Base-by-base conservation (phyloP, 139 green algal genomes). In the Chlamydomonas sp. region DNA sequence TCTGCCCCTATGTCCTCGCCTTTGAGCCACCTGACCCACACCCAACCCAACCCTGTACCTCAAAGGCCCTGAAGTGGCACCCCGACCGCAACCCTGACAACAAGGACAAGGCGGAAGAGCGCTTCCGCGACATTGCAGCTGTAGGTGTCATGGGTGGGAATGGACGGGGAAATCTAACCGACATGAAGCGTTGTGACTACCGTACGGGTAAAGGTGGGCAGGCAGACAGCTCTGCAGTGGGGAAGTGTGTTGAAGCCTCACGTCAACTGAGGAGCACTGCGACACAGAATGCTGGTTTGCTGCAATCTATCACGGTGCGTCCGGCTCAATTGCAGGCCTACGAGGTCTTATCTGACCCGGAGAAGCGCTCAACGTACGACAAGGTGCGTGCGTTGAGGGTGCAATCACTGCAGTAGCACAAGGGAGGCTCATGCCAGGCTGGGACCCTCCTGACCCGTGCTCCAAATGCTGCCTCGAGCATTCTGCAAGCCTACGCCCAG, bases 351-450 rank as follows among this genome's bases (percentile, higher is more conserved):
- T 93, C 86, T 6, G 96, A 99, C 59, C 49, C 88, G 2, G 93
- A 98, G 72, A 98, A 98, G 90, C 83, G 94, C 16, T 59, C 79
- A 5, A 79, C 95, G 0, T 99, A 99, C 86, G 96, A 99, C 87
- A 86, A 93, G 91, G 94, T 97, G 73, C 12, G 92, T 2, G 9
- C 4, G 3, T 7, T 14, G 16, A 58, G 2, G 61, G 69, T 71
- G 61, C 16, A 14, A 83, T 16, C 12, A 18, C 12, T 49, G 31
- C 31, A 49, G 31, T 49, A 49, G 31, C 31, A 49, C 31, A 49
- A 49, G 31, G 31, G 31, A 49, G 31, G 31, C 31, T 49, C 31
- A 49, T 49, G 31, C 31, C 31, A 49, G 31, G 31, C 31, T 49
- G 31, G 31, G 31, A 49, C 31, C 31, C 31, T 49, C 31, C 31